These are phyloP conservation scores for Leccinum truebloodii DNA, from an alignment of 768 basidiomycete genomes.

Conservation along the genomic window DNA sequence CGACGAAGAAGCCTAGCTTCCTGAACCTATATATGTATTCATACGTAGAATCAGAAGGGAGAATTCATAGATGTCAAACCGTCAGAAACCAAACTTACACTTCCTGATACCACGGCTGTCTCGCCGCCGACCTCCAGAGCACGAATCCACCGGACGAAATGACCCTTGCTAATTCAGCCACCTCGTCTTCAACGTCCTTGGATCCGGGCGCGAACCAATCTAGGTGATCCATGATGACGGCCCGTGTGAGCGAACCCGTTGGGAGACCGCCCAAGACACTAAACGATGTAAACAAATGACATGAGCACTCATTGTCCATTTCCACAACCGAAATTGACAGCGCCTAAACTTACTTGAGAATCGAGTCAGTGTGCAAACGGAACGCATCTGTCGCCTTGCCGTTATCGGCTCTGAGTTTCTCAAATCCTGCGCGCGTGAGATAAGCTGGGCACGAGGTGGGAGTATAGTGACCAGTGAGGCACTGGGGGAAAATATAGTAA, in stretches of 20 bases:
- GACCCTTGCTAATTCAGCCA: slow-evolving; percentile 54
- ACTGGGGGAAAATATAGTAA: slow-evolving; percentile 20
- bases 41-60: neutral
- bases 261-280: slow-evolving; percentile 49
- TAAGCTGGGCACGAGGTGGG: slow-evolving; percentile 62
- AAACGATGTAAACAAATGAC: neutral
- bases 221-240: slow-evolving; percentile 72
- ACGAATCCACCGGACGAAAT: slow-evolving; percentile 60
- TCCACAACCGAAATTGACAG: neutral
- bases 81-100: slow-evolving; percentile 32
- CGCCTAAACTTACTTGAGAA: slow-evolving; percentile 51
- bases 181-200: slow-evolving; percentile 51
- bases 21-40: slow-evolving; percentile 41
- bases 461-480: slow-evolving; percentile 56
- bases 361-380: slow-evolving; percentile 71
- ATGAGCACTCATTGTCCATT: neutral
- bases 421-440: slow-evolving; percentile 61
- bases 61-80: neutral
- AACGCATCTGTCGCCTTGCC: slow-evolving; percentile 51
- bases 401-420: slow-evolving; percentile 50
- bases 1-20: slow-evolving; percentile 53
- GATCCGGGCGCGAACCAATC: slow-evolving; percentile 57
- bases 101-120: slow-evolving; percentile 65
- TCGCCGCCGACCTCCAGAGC: slow-evolving; percentile 66
- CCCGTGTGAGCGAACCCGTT: slow-evolving; percentile 55